phyloP scores from a whole-genome alignment of 2,329 filamentous ascomycete species.

The Colletotrichum kahawae region DNA sequence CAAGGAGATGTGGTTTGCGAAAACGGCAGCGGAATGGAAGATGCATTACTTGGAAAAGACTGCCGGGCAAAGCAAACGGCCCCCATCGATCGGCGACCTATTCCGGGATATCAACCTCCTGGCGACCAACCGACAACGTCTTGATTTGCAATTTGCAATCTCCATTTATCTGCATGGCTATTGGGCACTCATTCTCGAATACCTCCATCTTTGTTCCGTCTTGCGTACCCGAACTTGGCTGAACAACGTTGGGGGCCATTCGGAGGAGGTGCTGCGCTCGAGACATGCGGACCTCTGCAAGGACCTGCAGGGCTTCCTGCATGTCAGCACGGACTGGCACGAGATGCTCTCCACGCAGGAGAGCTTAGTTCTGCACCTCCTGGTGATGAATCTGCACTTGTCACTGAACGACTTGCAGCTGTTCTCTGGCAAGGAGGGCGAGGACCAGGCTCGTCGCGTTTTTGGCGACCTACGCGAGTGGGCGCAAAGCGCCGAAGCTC shows the following conservation, averaged over 20 bases:
- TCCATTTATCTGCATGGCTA: constrained; percentile 69
- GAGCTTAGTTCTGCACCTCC: constrained; percentile 54
- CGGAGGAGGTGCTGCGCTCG: constrained; percentile 53
- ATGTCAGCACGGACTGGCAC: constrained; percentile 46
- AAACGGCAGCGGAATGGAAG: constrained; percentile 69
- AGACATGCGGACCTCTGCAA: constrained; percentile 68
- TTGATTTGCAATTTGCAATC: constrained; percentile 62
- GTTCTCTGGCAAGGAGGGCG: constrained; percentile 71
- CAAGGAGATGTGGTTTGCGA: constrained; percentile 69
- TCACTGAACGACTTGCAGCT: constrained; percentile 70
- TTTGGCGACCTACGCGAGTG: constrained; percentile 65
- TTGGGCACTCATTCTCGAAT: constrained; percentile 71
- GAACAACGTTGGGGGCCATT: constrained; percentile 40
- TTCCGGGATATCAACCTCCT: constrained; percentile 62
- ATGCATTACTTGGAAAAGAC: constrained; percentile 54
- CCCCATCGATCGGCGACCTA: constrained; percentile 60
- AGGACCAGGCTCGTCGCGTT: constrained; percentile 66
- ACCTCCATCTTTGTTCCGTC: constrained; percentile 62
- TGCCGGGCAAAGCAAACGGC: constrained; percentile 41
- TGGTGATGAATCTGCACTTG: constrained; percentile 69
- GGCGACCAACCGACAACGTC: constrained; percentile 47
- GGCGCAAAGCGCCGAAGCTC: constrained; percentile 58
- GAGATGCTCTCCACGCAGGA: constrained; percentile 50
- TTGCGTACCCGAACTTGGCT: constrained; percentile 53
- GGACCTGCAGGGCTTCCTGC: constrained; percentile 54